Evolutionary conservation across 306 rosid genomes (phyloP), one percentile per base, ranked within the genome.

Genomic region (Canavalia ensiformis): DNA sequence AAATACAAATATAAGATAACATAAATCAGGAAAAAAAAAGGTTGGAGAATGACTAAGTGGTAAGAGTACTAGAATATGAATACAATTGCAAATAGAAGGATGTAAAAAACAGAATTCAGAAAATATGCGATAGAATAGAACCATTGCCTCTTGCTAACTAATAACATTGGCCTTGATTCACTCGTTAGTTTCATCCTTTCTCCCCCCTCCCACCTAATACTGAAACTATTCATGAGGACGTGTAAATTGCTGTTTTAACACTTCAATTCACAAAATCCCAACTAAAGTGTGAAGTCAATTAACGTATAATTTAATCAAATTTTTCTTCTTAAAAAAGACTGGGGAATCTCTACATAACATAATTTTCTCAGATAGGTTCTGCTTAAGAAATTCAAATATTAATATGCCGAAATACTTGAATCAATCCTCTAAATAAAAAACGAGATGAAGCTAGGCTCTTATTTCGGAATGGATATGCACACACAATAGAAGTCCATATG

Each of bases 61-160:
- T 18, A 37, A 13, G 68, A 18, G 25, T 18, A 18, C 25, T 29
- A 66, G 57, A 71, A 49, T 35, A 46, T 28, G 64, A 75, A 35
- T 50, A 44, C 31, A 42, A 51, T 6, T 45, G 62, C 41, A 62
- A 64, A 60, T 42, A 31, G 35, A 80, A 80, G 18, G 25, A 60
- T 34, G 30, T 63, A 25, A 57, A 28, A 55, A 78, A 34, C 30
- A 69, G 82, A 34, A 46, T 30, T 45, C 45, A 29, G 31, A 56
- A n/a, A 69, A 68, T 79, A 46, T 31, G 18, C 28, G 25, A 18
- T 18, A 18, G 25, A 55, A 41, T 42, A 50, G 68, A 67, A 67
- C 49, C 12, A 30, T 66, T 64, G 5, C 12, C 31, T 59, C 33
- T 59, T 59, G 47, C 63, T 63, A 34, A 49, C 29, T 49, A 76